phyloP scores from a whole-genome alignment of 768 basidiomycete genomes.

The Leccinum boreale region DNA sequence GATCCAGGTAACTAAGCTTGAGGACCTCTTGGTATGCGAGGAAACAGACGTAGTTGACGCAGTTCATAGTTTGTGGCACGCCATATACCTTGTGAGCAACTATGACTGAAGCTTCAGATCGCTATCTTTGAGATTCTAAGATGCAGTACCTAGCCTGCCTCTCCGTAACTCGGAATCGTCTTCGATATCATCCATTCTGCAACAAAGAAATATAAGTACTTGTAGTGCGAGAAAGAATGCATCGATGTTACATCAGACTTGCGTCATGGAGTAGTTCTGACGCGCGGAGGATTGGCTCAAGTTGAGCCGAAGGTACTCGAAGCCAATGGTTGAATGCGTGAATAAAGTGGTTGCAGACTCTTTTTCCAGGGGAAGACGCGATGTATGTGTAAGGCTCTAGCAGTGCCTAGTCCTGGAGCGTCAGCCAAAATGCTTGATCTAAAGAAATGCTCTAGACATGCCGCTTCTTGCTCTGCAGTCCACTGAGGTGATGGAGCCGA shows the following conservation, averaged over 20 bases:
- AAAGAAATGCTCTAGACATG: conserved; percentile 2
- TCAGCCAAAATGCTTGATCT: neutral
- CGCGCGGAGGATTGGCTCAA: conserved; percentile 72
- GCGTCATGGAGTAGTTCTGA: conserved; percentile 93
- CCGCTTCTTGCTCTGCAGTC: conserved; percentile 22
- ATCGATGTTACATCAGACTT: conserved; percentile 71
- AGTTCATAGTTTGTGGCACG: conserved; percentile 93
- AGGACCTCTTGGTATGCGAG: conserved; percentile 85
- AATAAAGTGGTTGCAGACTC: conserved; percentile 81
- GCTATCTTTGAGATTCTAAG: neutral
- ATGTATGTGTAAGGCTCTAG: conserved; percentile 90
- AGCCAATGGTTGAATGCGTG: conserved; percentile 94
- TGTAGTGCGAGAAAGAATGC: neutral
- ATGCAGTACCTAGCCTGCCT: conserved; percentile 69
- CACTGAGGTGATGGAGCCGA: conserved; percentile 21
- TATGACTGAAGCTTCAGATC: conserved; percentile 20
- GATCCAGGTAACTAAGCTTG: conserved; percentile 16
- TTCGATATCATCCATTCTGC: conserved; percentile 91
- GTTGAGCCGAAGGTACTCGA: conserved; percentile 69
- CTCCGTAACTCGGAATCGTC: conserved; percentile 84
- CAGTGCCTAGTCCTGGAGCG: conserved; percentile 38
- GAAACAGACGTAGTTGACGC: conserved; percentile 96
- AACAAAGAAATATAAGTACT: neutral
- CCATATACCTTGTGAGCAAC: conserved; percentile 98
- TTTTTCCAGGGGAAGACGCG: conserved; percentile 83